These are phyloP conservation scores for Lecanicillium sp. DNA, from an alignment of 2,329 filamentous ascomycete genomes.

Conservation along the genomic window DNA sequence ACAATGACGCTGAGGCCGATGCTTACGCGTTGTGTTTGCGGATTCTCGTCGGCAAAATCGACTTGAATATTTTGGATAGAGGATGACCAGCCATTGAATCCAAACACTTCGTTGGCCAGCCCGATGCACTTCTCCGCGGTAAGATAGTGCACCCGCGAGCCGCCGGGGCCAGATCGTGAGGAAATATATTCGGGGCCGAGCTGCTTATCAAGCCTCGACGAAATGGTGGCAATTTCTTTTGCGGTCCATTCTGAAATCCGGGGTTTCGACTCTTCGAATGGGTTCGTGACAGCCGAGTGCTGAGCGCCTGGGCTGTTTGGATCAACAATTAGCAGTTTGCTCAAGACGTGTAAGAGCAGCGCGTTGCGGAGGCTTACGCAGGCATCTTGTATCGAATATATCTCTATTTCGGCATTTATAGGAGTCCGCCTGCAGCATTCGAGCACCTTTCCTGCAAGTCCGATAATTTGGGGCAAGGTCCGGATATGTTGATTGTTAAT, in stretches of 20 bases:
- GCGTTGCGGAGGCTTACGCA: slow-evolving; percentile 26
- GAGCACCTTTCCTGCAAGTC: too few relatives aligned
- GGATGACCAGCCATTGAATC: slow-evolving; percentile 96
- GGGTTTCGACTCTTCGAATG: slow-evolving; percentile 66
- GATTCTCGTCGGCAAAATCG: slow-evolving; percentile 87
- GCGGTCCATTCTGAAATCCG: slow-evolving; percentile 77
- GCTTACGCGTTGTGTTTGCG: slow-evolving; percentile 68
- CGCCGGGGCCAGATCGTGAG: slow-evolving; percentile 70
- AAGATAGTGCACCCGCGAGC: slow-evolving; percentile 84
- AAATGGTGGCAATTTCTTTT: slow-evolving; percentile 80
- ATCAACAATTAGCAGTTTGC: slow-evolving; percentile 12
- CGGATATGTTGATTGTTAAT: slow-evolving; percentile 1
- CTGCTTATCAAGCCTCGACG: slow-evolving; percentile 81
- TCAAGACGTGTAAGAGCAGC: slow-evolving; percentile 6
- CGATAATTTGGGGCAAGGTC: background rate
- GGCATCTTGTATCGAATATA: slow-evolving; percentile 25
- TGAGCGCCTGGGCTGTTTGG: slow-evolving; percentile 57
- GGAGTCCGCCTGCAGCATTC: too few relatives aligned
- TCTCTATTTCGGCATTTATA: too few relatives aligned
- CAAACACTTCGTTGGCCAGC: slow-evolving; percentile 90
- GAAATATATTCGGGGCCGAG: slow-evolving; percentile 96
- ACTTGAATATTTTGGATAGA: slow-evolving; percentile 92
- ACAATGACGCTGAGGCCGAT: slow-evolving; percentile 86
- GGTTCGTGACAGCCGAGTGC: slow-evolving; percentile 54
- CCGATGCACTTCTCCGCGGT: slow-evolving; percentile 96